phyloP scores from a whole-genome alignment of 2,329 filamentous ascomycete genomes.

The Aspergillus awamori region DNA sequence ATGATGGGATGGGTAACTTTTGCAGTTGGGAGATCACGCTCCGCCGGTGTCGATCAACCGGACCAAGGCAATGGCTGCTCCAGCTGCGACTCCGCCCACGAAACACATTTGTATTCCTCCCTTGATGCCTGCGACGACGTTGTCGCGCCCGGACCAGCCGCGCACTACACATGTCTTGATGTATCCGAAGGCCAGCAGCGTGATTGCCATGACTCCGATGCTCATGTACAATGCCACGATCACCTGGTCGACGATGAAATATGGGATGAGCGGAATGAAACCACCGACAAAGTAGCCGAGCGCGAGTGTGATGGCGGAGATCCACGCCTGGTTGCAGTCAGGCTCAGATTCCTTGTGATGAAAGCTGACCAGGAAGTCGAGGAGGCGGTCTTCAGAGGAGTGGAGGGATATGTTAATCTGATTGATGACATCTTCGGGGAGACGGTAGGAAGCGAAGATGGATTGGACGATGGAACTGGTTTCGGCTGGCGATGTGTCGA shows the following conservation, averaged over 20 bases:
- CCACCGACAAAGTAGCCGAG: slow-evolving; percentile 71
- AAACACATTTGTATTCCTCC: slow-evolving; percentile 67
- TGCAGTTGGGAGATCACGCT: background rate
- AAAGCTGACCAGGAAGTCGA: slow-evolving; percentile 53
- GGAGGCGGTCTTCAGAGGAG: slow-evolving; percentile 42
- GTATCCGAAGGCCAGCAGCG: slow-evolving; percentile 47
- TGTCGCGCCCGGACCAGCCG: slow-evolving; percentile 49
- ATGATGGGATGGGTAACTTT: background rate
- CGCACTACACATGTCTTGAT: slow-evolving; percentile 50
- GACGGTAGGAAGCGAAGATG: slow-evolving; percentile 46
- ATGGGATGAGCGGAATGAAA: slow-evolving; percentile 70
- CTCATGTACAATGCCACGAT: slow-evolving; percentile 54
- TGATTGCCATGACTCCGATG: slow-evolving; percentile 47
- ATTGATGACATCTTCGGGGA: slow-evolving; percentile 40
- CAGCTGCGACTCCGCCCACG: slow-evolving; percentile 67
- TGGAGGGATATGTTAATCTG: slow-evolving; percentile 43
- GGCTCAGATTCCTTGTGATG: slow-evolving; percentile 51
- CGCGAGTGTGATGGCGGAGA: slow-evolving; percentile 67
- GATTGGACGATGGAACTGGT: slow-evolving; percentile 45
- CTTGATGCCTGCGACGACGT: slow-evolving; percentile 57
- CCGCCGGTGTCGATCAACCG: slow-evolving; percentile 49
- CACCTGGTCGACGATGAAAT: slow-evolving; percentile 60
- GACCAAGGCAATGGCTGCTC: slow-evolving; percentile 66
- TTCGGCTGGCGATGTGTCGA: slow-evolving; percentile 40
- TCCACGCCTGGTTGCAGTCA: slow-evolving; percentile 50